Conservation (phyloP, 169 alveolate genomes). For the Babesia bovis region DNA sequence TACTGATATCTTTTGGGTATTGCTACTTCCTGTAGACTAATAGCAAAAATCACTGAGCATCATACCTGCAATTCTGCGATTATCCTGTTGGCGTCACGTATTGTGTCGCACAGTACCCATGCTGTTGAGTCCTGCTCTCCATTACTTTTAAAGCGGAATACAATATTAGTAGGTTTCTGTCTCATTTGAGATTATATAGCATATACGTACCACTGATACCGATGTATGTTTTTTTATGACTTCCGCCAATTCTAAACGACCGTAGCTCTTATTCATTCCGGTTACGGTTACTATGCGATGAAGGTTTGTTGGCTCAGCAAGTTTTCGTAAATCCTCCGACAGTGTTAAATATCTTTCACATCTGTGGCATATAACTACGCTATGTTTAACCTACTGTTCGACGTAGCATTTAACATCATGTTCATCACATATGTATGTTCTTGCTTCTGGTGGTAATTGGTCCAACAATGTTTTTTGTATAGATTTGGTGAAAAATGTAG, state of each 20-base stretch:
- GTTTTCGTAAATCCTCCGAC: conserved; percentile 76
- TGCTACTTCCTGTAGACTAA: conserved; percentile 65
- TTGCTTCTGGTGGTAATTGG: conserved; percentile 66
- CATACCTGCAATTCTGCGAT: conserved; percentile 71
- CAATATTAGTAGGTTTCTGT: conserved; percentile 62
- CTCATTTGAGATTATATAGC: background rate
- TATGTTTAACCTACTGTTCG: conserved; percentile 62
- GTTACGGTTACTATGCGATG: conserved; percentile 75
- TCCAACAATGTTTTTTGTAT: conserved; percentile 47
- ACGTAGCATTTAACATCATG: conserved; percentile 77
- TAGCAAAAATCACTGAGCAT: background rate
- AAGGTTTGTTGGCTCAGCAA: conserved; percentile 68
- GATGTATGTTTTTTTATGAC: conserved; percentile 64
- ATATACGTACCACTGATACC: conserved; percentile 67
- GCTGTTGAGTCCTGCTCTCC: conserved; percentile 80
- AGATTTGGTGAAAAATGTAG: conserved; percentile 13
- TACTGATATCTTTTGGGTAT: conserved; percentile 75
- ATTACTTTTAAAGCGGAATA: conserved; percentile 75
- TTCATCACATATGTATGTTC: conserved; percentile 73
- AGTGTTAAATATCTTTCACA: conserved; percentile 76
- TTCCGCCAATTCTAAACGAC: conserved; percentile 74
- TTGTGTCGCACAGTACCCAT: conserved; percentile 72
- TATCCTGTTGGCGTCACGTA: conserved; percentile 68
- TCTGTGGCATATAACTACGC: conserved; percentile 3
- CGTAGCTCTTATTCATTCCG: conserved; percentile 77